Conservation (phyloP, 495 filamentous ascomycete genomes). For the Schizothecium vesticola region DNA sequence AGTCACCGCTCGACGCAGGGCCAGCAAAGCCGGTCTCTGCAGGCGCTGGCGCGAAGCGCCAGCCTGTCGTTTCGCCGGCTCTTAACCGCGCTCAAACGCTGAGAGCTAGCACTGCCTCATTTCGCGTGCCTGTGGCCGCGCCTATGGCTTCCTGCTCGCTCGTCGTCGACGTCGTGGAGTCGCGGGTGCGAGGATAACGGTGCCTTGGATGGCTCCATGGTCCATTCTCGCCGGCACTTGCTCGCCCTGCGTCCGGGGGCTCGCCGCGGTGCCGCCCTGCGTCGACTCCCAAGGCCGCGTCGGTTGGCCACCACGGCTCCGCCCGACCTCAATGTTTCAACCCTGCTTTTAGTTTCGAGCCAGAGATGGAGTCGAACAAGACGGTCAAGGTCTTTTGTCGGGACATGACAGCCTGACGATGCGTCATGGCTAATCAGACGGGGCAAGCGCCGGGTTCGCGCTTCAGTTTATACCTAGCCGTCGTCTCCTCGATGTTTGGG, state of each 20-base stretch:
- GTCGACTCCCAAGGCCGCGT: not conserved
- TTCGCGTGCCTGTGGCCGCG: not conserved
- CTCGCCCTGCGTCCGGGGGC: not conserved
- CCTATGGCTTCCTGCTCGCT: not conserved
- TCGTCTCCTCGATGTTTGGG: not conserved
- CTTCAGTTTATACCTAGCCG: constrained; percentile 4
- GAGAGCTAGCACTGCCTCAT: constrained; percentile 24
- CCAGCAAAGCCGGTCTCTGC: not conserved
- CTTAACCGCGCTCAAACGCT: constrained; percentile 15
- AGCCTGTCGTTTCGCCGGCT: constrained; percentile 23
- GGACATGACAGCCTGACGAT: not conserved
- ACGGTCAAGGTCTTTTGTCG: not conserved
- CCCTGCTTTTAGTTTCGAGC: constrained; percentile 12
- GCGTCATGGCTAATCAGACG: not conserved
- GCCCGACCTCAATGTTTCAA: constrained; percentile 5
- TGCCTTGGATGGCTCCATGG: not conserved
- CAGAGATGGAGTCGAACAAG: not conserved
- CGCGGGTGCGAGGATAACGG: too few relatives aligned
- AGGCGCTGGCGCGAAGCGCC: constrained; percentile 17
- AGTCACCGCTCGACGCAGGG: not conserved
- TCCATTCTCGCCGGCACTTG: not conserved
- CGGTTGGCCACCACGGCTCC: constrained; percentile 13
- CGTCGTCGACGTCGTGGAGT: not conserved
- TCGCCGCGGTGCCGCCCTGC: not conserved
- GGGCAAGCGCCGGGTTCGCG: constrained; percentile 3